Evolutionary conservation across 805 yeast genomes (phyloP), one percentile per base, ranked within the genome.

Genomic region (Yamadazyma sp.): DNA sequence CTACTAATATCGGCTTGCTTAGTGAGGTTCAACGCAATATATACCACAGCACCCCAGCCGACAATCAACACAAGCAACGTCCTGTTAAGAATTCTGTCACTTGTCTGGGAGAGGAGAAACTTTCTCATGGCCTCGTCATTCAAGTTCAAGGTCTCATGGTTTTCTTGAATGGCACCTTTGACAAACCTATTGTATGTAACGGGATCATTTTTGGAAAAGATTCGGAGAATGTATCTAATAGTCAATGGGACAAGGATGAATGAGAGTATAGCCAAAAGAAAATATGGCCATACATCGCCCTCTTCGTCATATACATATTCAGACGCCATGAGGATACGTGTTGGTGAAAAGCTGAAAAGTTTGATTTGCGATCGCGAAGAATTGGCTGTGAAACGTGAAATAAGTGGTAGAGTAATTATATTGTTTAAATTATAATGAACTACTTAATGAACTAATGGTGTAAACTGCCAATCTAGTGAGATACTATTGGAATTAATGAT

Each of bases 281-380:
- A 90, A 58, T 82, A 88, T 27, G 97, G 97, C 96, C 96, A 89
- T 2, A 93, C 87, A 52, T 86, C 93, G 34, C 90, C 81, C 44
- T 79, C 78, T 58, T 89, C 96, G 65, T 89, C 97, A 60, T 89
- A 89, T 28, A 80, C 78, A 60, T 84, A 84, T 52, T 82, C 67
- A 33, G 35, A 35, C 23, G 67, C 68, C 71, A 64, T 64, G 10
- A 29, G 21, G 11, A 13, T 27, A 20, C 28, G 30, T 26, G 38
- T 30, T 19, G 38, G n/a, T 35, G 38, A 35, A 23, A 27, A 35
- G 23, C 18, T 27, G 28, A 25, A 32, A 32, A n/a, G 19, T 22
- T 20, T 12, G 18, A 27, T 20, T 26, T 27, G 32, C 17, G 30
- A 13, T 20, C 17, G 25, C 30, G 38, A 21, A 21, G 20, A 19